Conservation (phyloP, 108 stramenopile species). For the Pseudonitzschia multiseries region DNA sequence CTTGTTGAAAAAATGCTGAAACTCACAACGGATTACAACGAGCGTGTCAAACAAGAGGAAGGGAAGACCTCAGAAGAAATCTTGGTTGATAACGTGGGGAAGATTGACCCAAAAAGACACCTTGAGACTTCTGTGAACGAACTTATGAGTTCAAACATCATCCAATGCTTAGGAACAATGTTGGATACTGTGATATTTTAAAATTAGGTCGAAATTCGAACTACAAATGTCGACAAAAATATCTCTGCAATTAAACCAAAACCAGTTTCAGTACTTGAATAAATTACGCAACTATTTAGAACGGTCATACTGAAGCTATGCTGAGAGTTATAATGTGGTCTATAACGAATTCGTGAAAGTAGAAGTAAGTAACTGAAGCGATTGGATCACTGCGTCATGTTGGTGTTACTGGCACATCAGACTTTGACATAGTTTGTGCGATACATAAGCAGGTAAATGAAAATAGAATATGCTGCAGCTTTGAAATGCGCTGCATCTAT, state of each 20-base stretch:
- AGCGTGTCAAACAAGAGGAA: conserved; percentile 83
- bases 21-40: conserved; percentile 92
- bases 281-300: too few species aligned
- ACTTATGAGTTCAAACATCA: conserved; percentile 95
- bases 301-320: too few species aligned
- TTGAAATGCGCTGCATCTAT: too few species aligned
- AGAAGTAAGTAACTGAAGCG: neutral
- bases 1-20: conserved; percentile 90
- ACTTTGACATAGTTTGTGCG: too few species aligned
- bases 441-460: too few species aligned
- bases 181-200: conserved; percentile 98
- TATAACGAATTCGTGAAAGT: neutral
- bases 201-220: neutral
- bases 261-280: too few species aligned
- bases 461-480: too few species aligned
- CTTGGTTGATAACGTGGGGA: conserved; percentile 92
- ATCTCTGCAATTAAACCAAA: too few species aligned
- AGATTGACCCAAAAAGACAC: conserved; percentile 96
- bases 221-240: too few species aligned
- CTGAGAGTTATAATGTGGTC: neutral
- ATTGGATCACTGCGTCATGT: too few species aligned
- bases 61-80: conserved; percentile 83
- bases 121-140: conserved; percentile 88
- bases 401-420: too few species aligned
- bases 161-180: conserved; percentile 98